phyloP scores from a whole-genome alignment of 2,329 filamentous ascomycete species.

The Calonectria honghensis region DNA sequence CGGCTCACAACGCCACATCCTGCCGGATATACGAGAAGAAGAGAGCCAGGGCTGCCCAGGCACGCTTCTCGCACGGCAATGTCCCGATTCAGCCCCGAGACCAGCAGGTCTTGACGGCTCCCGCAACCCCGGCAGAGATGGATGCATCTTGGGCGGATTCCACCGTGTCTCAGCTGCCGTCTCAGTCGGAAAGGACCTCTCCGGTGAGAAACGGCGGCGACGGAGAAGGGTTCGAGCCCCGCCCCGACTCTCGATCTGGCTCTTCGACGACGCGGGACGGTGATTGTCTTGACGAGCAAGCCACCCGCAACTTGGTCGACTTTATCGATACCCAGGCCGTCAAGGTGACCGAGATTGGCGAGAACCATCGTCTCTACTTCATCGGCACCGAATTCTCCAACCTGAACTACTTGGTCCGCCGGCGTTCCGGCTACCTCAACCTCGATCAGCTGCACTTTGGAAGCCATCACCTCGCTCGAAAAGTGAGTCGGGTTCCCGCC shows the following conservation, averaged over 20 bases:
- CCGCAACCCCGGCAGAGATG: slow-evolving; percentile 46
- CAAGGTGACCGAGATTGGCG: slow-evolving; percentile 66
- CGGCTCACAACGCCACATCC: slow-evolving; percentile 62
- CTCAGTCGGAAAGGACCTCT: slow-evolving; percentile 28
- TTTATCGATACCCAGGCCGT: slow-evolving; percentile 69
- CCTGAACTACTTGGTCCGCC: slow-evolving; percentile 72
- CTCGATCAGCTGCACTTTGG: slow-evolving; percentile 59
- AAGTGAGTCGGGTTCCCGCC: slow-evolving; percentile 62
- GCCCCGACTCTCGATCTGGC: slow-evolving; percentile 36
- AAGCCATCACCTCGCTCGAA: slow-evolving; percentile 60
- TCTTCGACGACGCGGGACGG: slow-evolving; percentile 46
- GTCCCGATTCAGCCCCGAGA: slow-evolving; percentile 68
- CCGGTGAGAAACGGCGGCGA: neutral
- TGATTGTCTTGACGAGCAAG: slow-evolving; percentile 64
- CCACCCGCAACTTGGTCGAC: slow-evolving; percentile 66
- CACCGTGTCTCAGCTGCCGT: neutral
- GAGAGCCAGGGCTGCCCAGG: slow-evolving; percentile 60
- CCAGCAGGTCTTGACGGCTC: slow-evolving; percentile 58
- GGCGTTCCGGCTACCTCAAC: slow-evolving; percentile 59
- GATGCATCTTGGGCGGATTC: slow-evolving; percentile 43
- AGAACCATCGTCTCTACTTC: slow-evolving; percentile 69
- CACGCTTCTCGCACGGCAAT: slow-evolving; percentile 53
- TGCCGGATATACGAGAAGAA: slow-evolving; percentile 71
- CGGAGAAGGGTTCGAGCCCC: slow-evolving; percentile 14
- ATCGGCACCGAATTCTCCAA: slow-evolving; percentile 75